Conservation (phyloP, 805 yeast genomes). For the Jamesozyma lodderae region DNA sequence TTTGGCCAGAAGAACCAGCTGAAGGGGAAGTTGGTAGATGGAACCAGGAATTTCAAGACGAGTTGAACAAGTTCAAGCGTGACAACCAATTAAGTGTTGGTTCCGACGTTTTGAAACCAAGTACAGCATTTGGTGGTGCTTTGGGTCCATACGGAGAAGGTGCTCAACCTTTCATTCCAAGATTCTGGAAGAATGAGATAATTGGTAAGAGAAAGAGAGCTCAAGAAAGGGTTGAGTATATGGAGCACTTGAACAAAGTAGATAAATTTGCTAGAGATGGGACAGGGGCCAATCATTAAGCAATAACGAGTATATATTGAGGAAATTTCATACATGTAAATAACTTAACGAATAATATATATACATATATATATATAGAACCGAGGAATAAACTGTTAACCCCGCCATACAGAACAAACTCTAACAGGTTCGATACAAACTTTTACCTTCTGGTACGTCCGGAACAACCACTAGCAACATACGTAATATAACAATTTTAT, state of each 20-base stretch:
- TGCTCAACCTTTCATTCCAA: slow-evolving; percentile 60
- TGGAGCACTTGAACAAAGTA: slow-evolving; percentile 10
- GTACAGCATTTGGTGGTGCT: slow-evolving; percentile 63
- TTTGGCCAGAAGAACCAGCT: slow-evolving; percentile 73
- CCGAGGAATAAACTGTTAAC: too few species aligned
- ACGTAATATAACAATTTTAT: too few species aligned
- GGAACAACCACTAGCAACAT: too few species aligned
- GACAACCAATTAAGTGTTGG: slow-evolving; percentile 39
- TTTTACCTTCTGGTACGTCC: too few species aligned
- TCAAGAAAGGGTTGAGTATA: slow-evolving; percentile 8
- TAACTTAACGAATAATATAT: not conserved
- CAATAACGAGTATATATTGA: too few species aligned
- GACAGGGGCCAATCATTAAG: not conserved
- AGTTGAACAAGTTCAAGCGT: slow-evolving; percentile 43
- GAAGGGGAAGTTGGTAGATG: slow-evolving; percentile 34
- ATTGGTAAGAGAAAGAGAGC: slow-evolving; percentile 34
- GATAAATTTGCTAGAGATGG: slow-evolving; percentile 1
- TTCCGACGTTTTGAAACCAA: slow-evolving; percentile 60
- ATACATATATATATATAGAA: too few species aligned
- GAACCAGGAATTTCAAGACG: slow-evolving; percentile 33
- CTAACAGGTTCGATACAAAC: too few species aligned
- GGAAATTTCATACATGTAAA: not conserved
- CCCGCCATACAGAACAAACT: too few species aligned
- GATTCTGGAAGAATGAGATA: slow-evolving; percentile 36
- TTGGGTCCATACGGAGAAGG: slow-evolving; percentile 48